phyloP scores from a whole-genome alignment of 371 early-diverging fungal genomes.

The Mucor plumbeus region DNA sequence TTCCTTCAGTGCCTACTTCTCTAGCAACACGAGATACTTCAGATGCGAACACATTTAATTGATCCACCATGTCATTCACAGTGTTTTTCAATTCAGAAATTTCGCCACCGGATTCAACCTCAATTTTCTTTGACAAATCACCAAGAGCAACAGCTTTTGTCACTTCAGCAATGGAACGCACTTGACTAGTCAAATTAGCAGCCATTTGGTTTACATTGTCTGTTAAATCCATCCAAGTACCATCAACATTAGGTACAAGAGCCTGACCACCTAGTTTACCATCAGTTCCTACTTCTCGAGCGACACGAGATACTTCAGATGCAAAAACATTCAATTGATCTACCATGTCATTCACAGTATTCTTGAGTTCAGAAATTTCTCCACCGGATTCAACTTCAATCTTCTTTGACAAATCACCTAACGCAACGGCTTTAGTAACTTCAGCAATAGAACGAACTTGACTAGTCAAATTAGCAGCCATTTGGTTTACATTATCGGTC shows the following conservation, averaged over 20 bases:
- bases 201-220: constrained; percentile 58
- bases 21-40: constrained; percentile 56
- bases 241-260: constrained; percentile 43
- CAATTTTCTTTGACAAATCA: constrained; percentile 42
- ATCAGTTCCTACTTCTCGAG: constrained; percentile 46
- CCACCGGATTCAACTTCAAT: constrained; percentile 66
- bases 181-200: constrained; percentile 58
- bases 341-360: constrained; percentile 73
- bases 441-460: constrained; percentile 59
- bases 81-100: constrained; percentile 38
- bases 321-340: constrained; percentile 54
- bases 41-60: constrained; percentile 37
- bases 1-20: constrained; percentile 49
- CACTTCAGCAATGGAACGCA: constrained; percentile 52
- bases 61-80: constrained; percentile 46
- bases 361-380: constrained; percentile 68
- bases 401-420: constrained; percentile 54
- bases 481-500: constrained; percentile 62
- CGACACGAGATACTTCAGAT: constrained; percentile 54
- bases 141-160: constrained; percentile 39
- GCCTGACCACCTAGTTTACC: constrained; percentile 57
- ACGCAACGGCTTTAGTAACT: constrained; percentile 61
- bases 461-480: constrained; percentile 61
- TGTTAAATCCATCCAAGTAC: constrained; percentile 54
- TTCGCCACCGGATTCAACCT: constrained; percentile 40